Evolutionary conservation across 257 asterid species (phyloP).

Genomic region (Solanum lycopersicoides): DNA sequence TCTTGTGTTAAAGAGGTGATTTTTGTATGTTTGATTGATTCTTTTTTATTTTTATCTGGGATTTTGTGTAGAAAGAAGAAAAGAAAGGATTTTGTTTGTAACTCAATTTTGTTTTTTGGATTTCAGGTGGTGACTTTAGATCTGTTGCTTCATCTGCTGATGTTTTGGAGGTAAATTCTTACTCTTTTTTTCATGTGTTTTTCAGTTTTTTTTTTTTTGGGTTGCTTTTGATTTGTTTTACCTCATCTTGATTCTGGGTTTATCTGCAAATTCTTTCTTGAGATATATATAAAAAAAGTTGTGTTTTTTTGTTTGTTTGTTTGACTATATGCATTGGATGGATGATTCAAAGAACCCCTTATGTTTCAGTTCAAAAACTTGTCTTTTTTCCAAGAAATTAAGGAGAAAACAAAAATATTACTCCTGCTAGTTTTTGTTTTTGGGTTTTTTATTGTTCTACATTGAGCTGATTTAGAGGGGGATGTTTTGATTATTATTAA

Average conservation of each 20-base stretch:
- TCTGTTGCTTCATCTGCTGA: constrained; percentile 45
- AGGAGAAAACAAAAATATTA: not conserved
- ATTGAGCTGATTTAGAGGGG: not conserved
- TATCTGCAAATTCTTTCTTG: not conserved
- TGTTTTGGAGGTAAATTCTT: constrained; percentile 35
- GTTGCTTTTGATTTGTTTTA: not conserved
- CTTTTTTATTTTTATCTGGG: not conserved
- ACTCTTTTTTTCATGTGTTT: not conserved
- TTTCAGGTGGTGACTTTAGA: constrained; percentile 57
- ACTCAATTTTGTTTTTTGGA: constrained; percentile 6
- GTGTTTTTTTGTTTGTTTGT: not conserved
- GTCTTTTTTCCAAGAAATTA: not conserved
- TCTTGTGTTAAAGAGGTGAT: constrained; percentile 1
- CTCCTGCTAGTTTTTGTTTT: not conserved
- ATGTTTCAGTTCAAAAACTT: not conserved
- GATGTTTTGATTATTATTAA: not conserved
- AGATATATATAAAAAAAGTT: not conserved
- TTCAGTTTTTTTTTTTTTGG: not conserved
- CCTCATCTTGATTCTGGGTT: not conserved
- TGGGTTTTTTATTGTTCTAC: not conserved
- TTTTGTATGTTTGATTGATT: not conserved
- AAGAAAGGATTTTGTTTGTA: not conserved
- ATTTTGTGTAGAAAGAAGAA: not conserved
- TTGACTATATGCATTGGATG: not conserved
- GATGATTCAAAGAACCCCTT: not conserved